Conservation (phyloP, 2,329 filamentous ascomycete genomes). For the Monosporascus cannonballus region DNA sequence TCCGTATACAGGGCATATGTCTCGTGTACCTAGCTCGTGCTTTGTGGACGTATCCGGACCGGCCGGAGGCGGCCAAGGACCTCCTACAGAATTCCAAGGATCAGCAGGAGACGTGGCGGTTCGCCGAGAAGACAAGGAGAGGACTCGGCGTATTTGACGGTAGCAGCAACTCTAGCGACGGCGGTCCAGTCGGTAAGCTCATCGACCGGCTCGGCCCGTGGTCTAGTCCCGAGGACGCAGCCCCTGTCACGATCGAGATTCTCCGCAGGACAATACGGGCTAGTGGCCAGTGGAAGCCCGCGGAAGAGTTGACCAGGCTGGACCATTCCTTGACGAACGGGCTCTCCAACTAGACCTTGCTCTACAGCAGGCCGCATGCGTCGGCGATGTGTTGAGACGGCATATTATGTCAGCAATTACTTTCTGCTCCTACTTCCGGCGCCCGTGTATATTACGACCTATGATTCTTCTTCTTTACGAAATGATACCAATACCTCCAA, state of each 20-base stretch:
- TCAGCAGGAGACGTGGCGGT: constrained; percentile 22
- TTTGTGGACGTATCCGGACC: constrained; percentile 15
- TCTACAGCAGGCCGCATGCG: no score
- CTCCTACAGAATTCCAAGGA: constrained; percentile 18
- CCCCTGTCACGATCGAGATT: constrained; percentile 22
- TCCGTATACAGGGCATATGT: constrained; percentile 25
- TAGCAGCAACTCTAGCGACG: constrained; percentile 16
- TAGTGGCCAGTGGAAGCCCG: constrained; percentile 21
- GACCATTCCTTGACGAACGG: constrained; percentile 18
- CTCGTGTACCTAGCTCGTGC: constrained; percentile 18
- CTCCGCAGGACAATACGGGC: constrained; percentile 19
- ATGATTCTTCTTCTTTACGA: no score
- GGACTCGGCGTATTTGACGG: constrained; percentile 20
- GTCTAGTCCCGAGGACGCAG: constrained; percentile 22
- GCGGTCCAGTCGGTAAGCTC: constrained; percentile 23
- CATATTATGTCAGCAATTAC: no score
- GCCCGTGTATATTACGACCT: no score
- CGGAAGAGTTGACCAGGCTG: constrained; percentile 18
- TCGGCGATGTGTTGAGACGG: no score
- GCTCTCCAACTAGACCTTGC: not conserved
- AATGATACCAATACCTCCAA: no score
- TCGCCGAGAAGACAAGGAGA: constrained; percentile 18
- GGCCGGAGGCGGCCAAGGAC: constrained; percentile 14
- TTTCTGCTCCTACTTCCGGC: no score
- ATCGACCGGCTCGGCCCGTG: constrained; percentile 27